Base-by-base conservation (phyloP, 1,284 basidiomycete genomes). In the Anthracocystis walkeri region DNA sequence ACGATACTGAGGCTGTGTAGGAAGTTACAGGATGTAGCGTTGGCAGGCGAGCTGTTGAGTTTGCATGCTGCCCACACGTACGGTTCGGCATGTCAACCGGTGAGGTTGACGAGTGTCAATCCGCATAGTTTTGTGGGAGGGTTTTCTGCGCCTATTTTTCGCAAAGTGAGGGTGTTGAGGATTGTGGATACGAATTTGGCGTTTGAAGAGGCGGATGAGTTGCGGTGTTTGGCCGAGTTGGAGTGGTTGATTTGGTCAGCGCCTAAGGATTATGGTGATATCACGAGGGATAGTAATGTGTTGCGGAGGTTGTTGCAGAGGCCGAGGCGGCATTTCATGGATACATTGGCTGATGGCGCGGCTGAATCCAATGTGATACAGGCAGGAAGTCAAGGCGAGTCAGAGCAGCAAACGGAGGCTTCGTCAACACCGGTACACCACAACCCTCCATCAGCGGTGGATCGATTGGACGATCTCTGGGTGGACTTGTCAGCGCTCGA, bases 71-170 rank as follows among this genome's bases (percentile, higher is more conserved):
- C 82, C 0, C 57, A 66, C 21, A 74, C 70, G 14, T 84, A 83
- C 58, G 83, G 83, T 18, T 79, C 82, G 11, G 78, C 80, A 4
- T 84, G 81, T 56, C 81, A 84, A 64, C 83, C 83, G 8, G 46
- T 73, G 7, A 50, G 67, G 14, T 42, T 84, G 31, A 77, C 78
- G 16, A 79, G 78, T 65, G 65, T 84, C 63, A 84, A 84, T 38
- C 82, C 83, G 10, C 79, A 84, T 62, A 78, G 76, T 42, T 84
- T 82, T 46, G 69, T 84, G 0, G 76, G 78, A 7, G 78, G 70
- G 23, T 84, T 84, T 51, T 71, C 71, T 10, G 83, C 81, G 33
- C 79, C 81, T 35, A 82, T 84, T 25, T 84, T 84, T 38, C 41
- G 76, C 1, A 81, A 75, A 25, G 77, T 82, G 5, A 65, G 63